phyloP scores from a whole-genome alignment of 2,329 filamentous ascomycete genomes.

The Graphiopsis chlorocephala region DNA sequence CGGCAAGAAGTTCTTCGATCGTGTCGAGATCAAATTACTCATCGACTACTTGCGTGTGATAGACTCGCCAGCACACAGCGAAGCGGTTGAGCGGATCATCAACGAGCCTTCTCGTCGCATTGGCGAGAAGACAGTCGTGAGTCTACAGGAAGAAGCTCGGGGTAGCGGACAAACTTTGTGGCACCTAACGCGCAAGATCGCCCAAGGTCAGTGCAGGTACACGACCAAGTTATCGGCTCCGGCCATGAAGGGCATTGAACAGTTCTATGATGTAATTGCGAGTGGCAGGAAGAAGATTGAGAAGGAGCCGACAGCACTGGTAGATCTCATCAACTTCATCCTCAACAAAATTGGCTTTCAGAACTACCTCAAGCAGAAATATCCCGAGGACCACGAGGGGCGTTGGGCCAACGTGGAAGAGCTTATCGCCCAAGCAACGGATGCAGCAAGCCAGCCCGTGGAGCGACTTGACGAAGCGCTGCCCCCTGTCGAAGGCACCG shows the following conservation, averaged over 20 bases:
- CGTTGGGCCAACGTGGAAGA: constrained; percentile 89
- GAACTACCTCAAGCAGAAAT: constrained; percentile 68
- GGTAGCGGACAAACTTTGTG: constrained; percentile 68
- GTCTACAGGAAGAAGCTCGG: constrained; percentile 74
- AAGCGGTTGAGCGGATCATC: constrained; percentile 77
- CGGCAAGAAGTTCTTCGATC: constrained; percentile 87
- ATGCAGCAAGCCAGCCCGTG: constrained; percentile 50
- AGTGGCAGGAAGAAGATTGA: constrained; percentile 55
- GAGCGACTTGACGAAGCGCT: constrained; percentile 49
- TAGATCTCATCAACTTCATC: constrained; percentile 55
- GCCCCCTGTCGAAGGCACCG: constrained; percentile 66
- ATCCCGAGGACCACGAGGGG: constrained; percentile 71
- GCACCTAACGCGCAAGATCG: constrained; percentile 63
- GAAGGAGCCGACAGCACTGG: constrained; percentile 39
- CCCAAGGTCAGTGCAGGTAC: constrained; percentile 51
- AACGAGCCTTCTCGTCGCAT: constrained; percentile 80
- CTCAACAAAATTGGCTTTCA: constrained; percentile 68
- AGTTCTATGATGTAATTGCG: constrained; percentile 60
- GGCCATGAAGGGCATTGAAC: constrained; percentile 56
- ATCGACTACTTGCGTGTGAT: constrained; percentile 87
- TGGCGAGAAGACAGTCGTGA: constrained; percentile 73
- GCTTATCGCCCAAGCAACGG: constrained; percentile 73
- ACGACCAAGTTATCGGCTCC: constrained; percentile 55
- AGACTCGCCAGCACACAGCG: constrained; percentile 80
- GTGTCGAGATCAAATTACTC: constrained; percentile 80